Conservation (phyloP, 495 filamentous ascomycete genomes). For the Barbatosphaeria neglecta region DNA sequence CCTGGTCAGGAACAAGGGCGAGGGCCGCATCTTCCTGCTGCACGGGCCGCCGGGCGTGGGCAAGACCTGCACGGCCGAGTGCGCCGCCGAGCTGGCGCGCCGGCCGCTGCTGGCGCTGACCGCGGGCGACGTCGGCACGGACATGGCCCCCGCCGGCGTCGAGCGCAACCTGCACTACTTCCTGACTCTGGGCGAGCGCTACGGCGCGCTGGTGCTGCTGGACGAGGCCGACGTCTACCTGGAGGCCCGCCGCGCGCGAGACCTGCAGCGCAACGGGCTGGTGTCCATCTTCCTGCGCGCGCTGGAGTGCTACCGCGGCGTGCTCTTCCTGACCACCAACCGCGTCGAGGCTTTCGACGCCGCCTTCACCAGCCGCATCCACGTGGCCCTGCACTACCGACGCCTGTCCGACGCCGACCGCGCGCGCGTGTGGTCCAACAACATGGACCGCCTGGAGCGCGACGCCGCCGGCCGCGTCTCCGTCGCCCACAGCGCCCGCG, state of each 20-base stretch:
- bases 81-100: constrained; percentile 24
- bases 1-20: constrained; percentile 34
- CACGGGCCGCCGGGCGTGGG: constrained; percentile 42
- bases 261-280: constrained; percentile 66
- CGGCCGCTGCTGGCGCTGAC: constrained; percentile 28
- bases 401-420: constrained; percentile 21
- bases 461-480: constrained; percentile 20
- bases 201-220: constrained; percentile 28
- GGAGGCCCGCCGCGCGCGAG: constrained; percentile 56
- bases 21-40: constrained; percentile 40
- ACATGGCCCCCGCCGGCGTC: constrained; percentile 13
- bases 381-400: constrained; percentile 30
- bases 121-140: constrained; percentile 22
- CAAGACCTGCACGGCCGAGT: constrained; percentile 38
- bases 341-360: constrained; percentile 29
- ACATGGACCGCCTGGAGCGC: constrained; percentile 28
- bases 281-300: constrained; percentile 50
- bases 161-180: constrained; percentile 28
- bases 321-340: constrained; percentile 33
- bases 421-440: constrained; percentile 24
- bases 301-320: constrained; percentile 30
- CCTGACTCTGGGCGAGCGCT: constrained; percentile 26
- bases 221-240: constrained; percentile 37
- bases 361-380: constrained; percentile 30
- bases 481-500: constrained; percentile 15